Conservation (phyloP, 306 rosid genomes). For the Neltuma alba region DNA sequence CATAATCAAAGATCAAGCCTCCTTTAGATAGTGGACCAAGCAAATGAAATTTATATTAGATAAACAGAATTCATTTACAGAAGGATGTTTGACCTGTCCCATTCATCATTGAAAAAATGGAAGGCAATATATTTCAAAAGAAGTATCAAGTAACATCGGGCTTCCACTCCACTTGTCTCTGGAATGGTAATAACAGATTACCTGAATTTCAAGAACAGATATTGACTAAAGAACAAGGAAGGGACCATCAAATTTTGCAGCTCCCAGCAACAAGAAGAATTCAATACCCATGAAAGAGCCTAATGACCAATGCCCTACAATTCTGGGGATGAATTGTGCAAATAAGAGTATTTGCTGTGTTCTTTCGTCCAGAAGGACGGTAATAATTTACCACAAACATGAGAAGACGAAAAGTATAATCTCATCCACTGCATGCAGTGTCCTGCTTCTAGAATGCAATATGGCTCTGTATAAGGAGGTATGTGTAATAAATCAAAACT, state of each 20-base stretch:
- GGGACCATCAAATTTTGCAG: conserved; percentile 38
- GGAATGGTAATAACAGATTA: conserved; percentile 24
- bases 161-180: conserved; percentile 19
- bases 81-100: conserved; percentile 28
- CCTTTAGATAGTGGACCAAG: background rate
- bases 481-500: conserved; percentile 30
- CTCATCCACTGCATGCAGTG: conserved; percentile 32
- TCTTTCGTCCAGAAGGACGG: conserved; percentile 25
- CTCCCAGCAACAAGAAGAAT: conserved; percentile 43
- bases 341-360: conserved; percentile 21
- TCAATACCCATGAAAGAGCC: conserved; percentile 45
- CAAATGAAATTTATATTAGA: conserved; percentile 33
- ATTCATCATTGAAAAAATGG: conserved; percentile 18
- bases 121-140: conserved; percentile 28
- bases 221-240: conserved; percentile 31
- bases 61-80: conserved; percentile 39
- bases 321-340: conserved; percentile 29
- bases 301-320: conserved; percentile 53
- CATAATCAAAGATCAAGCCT: conserved; percentile 17
- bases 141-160: conserved; percentile 13
- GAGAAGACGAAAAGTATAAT: conserved; percentile 14
- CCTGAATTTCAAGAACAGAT: conserved; percentile 44
- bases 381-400: conserved; percentile 39
- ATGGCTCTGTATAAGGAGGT: conserved; percentile 13
- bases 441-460: conserved; percentile 33